These are phyloP conservation scores for Aspergillus jensenii DNA, from an alignment of 2,329 filamentous ascomycete genomes.

Conservation along the genomic window DNA sequence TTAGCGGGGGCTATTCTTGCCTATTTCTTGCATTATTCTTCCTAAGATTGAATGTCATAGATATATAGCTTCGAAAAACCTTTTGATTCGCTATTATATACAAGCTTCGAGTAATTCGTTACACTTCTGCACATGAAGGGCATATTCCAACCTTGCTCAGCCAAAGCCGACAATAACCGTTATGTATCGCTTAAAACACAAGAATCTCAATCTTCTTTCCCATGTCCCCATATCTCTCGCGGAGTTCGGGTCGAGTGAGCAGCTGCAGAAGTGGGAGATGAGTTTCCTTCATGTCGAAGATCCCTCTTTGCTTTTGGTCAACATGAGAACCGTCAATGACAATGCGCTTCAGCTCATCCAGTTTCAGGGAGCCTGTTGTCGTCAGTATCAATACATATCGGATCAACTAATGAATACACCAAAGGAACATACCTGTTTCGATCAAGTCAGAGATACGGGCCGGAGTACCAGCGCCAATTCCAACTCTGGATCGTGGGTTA, in stretches of 20 bases:
- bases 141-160: not conserved
- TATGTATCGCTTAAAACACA: slow-evolving; percentile 45
- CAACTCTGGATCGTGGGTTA: slow-evolving; percentile 57
- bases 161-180: slow-evolving; percentile 12
- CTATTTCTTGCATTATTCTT: not conserved
- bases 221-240: slow-evolving; percentile 62
- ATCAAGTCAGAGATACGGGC: slow-evolving; percentile 78
- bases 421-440: slow-evolving; percentile 63
- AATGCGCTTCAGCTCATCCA: slow-evolving; percentile 71
- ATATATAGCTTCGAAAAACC: not conserved
- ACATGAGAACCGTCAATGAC: slow-evolving; percentile 90
- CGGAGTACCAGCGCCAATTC: slow-evolving; percentile 88
- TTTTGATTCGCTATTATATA: slow-evolving; percentile 2
- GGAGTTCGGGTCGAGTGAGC: slow-evolving; percentile 69
- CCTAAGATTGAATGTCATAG: not conserved
- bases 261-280: slow-evolving; percentile 77
- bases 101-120: not conserved
- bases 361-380: slow-evolving; percentile 64
- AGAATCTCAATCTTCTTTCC: slow-evolving; percentile 53
- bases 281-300: slow-evolving; percentile 94
- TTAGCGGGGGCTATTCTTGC: not conserved
- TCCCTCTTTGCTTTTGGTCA: slow-evolving; percentile 88
- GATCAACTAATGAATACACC: not conserved
- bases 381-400: slow-evolving; percentile 8
- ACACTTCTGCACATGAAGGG: not conserved